Base-by-base conservation (phyloP, 129 eudicot genomes). In the Scalesia atractyloides region DNA sequence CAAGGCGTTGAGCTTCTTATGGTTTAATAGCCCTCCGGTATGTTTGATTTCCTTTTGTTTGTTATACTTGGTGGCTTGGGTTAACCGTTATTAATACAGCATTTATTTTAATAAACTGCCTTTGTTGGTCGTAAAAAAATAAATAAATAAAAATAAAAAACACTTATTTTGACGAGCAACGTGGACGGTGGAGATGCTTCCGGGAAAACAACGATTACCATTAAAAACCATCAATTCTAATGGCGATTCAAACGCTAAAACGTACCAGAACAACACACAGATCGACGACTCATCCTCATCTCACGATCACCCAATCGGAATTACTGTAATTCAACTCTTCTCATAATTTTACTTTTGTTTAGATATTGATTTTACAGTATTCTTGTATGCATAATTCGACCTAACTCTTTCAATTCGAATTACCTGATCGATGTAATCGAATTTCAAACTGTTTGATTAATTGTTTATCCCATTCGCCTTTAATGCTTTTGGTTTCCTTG, bases 181-280 rank as follows among this genome's bases (percentile, higher is more conserved):
- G 68, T 79, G 86, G 72, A 83, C 85, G 81, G 80, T 44, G 4
- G 10, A 53, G 84, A 83, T 86, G 48, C 60, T 60, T 5, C 54
- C 14, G 73, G 68, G n/a, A 64, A 80, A 83, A 81, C 86, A 78
- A 86, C 86, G 88, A 77, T 39, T 47, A 36, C 30, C 18, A 46
- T 41, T 61, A 9, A 58, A 76, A 67, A 33, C 39, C 76, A 53
- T 74, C 57, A 79, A 30, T 65, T 74, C 60, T 44, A 83, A 72
- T 66, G 67, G 81, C 79, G 82, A 77, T 53, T 76, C 39, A 53
- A 69, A 79, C 75, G 84, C 63, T 75, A 51, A 20, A 71, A 69
- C 73, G 41, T 59, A 66, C 75, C 39, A 78, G 36, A 41, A 64
- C 10, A 26, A 68, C 69, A 59, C 26, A 63, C 75, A 47, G 78